Base-by-base conservation (phyloP, 805 yeast genomes). In the Candida schatavii region DNA sequence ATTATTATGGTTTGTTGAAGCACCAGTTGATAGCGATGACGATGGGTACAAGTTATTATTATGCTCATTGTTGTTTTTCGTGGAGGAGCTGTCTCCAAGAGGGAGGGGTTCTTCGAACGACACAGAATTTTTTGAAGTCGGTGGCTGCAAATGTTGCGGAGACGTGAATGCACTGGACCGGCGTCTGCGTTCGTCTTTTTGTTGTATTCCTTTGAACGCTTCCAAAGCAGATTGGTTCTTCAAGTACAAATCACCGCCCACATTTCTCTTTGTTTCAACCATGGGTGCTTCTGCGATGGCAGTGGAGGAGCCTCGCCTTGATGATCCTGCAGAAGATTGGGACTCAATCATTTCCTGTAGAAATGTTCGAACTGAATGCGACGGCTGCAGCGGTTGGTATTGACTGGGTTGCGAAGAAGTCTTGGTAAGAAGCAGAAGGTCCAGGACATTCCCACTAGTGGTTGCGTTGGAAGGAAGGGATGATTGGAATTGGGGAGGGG, bases 261-360 rank as follows among this genome's bases (percentile, higher is more conserved):
- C 75, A 44, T 70, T 69, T 33, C 75, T 48, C 46, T 68, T 70
- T 2, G 75, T 70, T 48, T 70, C 75, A 23, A 70, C 59, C 49
- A 66, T 72, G 3, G 70, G 69, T 1, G 74, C 75, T 45, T 67
- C 73, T n/a, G 50, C 13, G 25, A 48, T 35, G 2, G 62, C 62
- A 10, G 53, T 45, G 4, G 68, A 50, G 25, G 68, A 55, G 3
- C 65, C 62, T 19, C 68, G 52, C 31, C 64, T 52, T 45, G 62
- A 56, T 2, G 57, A 52, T 10, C 61, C 58, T 6, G 52, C 34
- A 5, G 59, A 40, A 25, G 57, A 55, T 19, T 53, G 56, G 7
- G 62, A 47, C 25, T 66, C 72, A 26, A 62, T 52, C 31, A 66
- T 62, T 15, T 68, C 73, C 28, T 59, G 68, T 18, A 66, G 43